Base-by-base conservation (phyloP, 306 rosid species). In the Psophocarpus tetragonolobus region DNA sequence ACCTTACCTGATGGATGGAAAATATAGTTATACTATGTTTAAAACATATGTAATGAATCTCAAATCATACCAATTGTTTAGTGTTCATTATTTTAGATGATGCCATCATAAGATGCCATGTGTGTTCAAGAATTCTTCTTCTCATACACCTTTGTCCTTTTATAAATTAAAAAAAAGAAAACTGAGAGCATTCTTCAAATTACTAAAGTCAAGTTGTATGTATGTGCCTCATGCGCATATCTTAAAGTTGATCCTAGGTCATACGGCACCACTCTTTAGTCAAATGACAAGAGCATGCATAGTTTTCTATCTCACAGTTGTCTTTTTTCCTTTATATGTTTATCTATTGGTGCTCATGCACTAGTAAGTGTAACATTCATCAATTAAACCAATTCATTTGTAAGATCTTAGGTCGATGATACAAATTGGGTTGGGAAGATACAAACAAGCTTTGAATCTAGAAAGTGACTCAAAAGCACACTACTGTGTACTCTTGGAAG, bases 41-140 rank as follows among this genome's bases (percentile, higher is more conserved):
- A 45, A 6, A 47, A 38, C 5, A 62, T 48, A 20, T 23, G 32
- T 53, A 26, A 27, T 42, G 60, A n/a, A 53, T 66, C 38, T 66
- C 57, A 26, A 67, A 77, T 77, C 75, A 77, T 51, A 36, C 30
- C 42, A 17, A 42, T 53, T 77, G 60, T 38, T 53, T 39, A 67
- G 26, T 66, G 42, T 44, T 39, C 20, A 6, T 58, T 74, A 74
- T 41, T 60, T 38, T 38, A 10, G 44, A 57, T 77, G 63, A 66
- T 53, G 81, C 1, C 26, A 53, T 36, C 3, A 54, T 64, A 65
- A 50, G 73, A 76, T 76, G 26, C 74, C 42, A 76, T 48, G 53
- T n/a, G 56, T 65, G 29, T 76, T 76, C 21, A 45, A 20, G 27
- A 50, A 64, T 50, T 76, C 26, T 76, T 23, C 20, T 32, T 45